Base-by-base conservation (phyloP, 169 alveolate genomes). In the Perkinsus chesapeaki region DNA sequence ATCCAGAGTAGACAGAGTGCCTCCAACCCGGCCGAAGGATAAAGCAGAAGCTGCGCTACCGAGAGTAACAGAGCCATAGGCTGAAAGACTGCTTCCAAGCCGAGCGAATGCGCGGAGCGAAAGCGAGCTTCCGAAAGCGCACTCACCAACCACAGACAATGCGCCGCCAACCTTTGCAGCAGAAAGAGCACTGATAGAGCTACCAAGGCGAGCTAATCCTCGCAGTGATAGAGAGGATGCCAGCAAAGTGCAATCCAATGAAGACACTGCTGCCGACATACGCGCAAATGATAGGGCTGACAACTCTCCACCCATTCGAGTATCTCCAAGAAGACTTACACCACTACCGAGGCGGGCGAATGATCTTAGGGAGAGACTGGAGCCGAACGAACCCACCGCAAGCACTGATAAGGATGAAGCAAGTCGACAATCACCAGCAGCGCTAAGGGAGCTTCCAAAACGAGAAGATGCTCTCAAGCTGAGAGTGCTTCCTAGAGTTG, bases 131-230 rank as follows among this genome's bases (percentile, higher is more conserved):
- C 92, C 92, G 31, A 91, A 47, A 10, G n/a, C n/a, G 92, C 27
- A 27, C 0, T 1, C 0, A 9, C 48, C 92, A 19, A n/a, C 37
- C 20, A 91, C 36, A 3, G 73, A 39, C 72, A 38, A 5, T 37
- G 60, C 1, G 37, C 72, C 37, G 1, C 60, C 9, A 0, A 91
- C 7, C 19, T 60, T 38, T 16, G 73, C 37, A 60, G 27, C 39
- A 5, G 60, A 31, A 9, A 48, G 92, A 23, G 19, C 27, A 23
- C 72, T 39, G 72, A 91, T 1, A 10, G 72, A 38, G 39, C 92
- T 90, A 1, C 91, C 95, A 23, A 43, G 39, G 39, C 90, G 20
- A 23, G 39, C 90, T 19, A 82, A 20, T 91, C 95, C 91, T 3
- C 43, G 93, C 47, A 91, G 94, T 10, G 39, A 48, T 73, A 43